A percentile compares a stretch with the other conserved stretches of the same genome.
Evolutionary conservation across 148 eudicot species (phyloP).

Genomic region (Arctostaphylos glauca): DNA sequence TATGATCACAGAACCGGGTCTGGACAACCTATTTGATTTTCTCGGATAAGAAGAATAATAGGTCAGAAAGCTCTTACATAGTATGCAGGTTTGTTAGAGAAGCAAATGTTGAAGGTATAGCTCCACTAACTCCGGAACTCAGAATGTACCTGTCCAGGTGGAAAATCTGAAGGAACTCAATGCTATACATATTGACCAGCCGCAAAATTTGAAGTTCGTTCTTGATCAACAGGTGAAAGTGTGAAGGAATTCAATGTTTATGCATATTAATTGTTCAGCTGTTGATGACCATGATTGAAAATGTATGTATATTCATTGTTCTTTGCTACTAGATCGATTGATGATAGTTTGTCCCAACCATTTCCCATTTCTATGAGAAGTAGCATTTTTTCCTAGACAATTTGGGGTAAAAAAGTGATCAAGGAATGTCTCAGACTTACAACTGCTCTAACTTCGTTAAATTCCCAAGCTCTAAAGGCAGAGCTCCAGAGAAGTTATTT

Average conservation of each 20-base stretch:
- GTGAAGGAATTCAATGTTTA: too few relatives aligned
- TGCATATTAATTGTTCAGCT: too few relatives aligned
- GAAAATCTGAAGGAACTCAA: neutral
- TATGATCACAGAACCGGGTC: neutral
- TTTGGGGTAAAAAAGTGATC: neutral
- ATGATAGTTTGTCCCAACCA: too few relatives aligned
- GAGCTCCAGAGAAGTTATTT: slow-evolving; percentile 70
- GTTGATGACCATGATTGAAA: too few relatives aligned
- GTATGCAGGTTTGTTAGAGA: slow-evolving; percentile 40
- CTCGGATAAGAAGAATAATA: slow-evolving; percentile 9
- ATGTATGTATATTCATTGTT: too few relatives aligned
- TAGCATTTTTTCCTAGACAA: neutral
- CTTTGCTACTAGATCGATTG: too few relatives aligned
- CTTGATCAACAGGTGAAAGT: too few relatives aligned
- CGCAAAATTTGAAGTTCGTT: too few relatives aligned
- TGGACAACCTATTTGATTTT: neutral
- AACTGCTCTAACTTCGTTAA: slow-evolving; percentile 44
- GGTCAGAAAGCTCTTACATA: slow-evolving; percentile 42
- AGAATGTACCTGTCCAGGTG: slow-evolving; percentile 46
- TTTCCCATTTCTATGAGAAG: too few relatives aligned
- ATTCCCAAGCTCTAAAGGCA: slow-evolving; percentile 74
- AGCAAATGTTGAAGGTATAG: slow-evolving; percentile 60
- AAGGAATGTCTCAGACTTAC: slow-evolving; percentile 39
- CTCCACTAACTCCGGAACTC: slow-evolving; percentile 76
- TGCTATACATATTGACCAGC: neutral